These are phyloP conservation scores for Boletus fagicola DNA, from an alignment of 768 basidiomycete genomes.

Conservation along the genomic window DNA sequence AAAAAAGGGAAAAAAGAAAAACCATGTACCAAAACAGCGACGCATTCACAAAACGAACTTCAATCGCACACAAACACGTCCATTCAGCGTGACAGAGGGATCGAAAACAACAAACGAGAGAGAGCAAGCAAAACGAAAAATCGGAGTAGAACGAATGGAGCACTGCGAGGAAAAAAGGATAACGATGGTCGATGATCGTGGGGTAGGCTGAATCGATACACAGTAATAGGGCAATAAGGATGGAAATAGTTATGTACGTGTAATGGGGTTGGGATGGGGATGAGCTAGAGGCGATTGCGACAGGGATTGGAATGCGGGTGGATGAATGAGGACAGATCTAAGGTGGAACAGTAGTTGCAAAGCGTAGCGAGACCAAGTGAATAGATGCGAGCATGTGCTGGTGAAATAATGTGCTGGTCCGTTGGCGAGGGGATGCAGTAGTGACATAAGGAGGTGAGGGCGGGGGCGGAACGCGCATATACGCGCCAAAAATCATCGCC, in stretches of 20 bases:
- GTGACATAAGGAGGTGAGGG: neutral
- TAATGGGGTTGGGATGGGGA: neutral
- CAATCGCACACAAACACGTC: neutral
- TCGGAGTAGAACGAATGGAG: conserved; percentile 16
- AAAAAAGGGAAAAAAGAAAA: neutral
- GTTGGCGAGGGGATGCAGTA: conserved; percentile 5
- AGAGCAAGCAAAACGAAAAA: conserved; percentile 21
- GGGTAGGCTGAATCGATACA: conserved; percentile 26
- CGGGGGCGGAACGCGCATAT: conserved; percentile 1
- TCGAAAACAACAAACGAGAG: conserved; percentile 20
- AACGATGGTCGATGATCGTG: conserved; percentile 9
- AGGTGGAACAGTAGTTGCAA: conserved; percentile 13
- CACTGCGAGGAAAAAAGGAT: conserved; percentile 13
- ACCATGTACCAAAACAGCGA: conserved; percentile 16
- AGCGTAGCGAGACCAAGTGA: conserved; percentile 12
- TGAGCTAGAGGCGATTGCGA: conserved; percentile 13
- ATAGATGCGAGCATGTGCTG: conserved; percentile 29
- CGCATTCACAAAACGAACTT: conserved; percentile 22
- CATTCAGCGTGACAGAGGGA: neutral
- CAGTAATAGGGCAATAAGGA: conserved; percentile 27
- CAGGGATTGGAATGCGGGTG: conserved; percentile 19
- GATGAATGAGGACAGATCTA: conserved; percentile 24
- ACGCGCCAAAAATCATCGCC: conserved; percentile 6
- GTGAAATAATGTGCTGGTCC: conserved; percentile 23
- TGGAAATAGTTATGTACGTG: conserved; percentile 28